Conservation (phyloP, 129 eudicot species). For the Pulicaria dysenterica region DNA sequence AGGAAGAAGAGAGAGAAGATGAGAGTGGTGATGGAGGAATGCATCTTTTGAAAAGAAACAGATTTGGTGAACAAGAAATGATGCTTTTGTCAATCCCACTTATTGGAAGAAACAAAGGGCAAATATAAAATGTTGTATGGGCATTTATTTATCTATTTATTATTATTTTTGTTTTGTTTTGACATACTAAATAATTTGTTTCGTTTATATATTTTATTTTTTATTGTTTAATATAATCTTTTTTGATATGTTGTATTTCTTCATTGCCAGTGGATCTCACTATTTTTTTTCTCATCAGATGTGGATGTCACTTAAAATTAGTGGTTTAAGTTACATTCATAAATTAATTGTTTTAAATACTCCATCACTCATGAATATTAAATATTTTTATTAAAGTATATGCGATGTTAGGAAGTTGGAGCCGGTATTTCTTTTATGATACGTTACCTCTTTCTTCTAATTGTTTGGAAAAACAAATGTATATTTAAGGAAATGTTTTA, state of each 20-base stretch:
- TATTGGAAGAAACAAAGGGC: conserved; percentile 22
- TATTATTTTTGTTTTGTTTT: neutral
- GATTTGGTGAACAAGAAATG: conserved; percentile 42
- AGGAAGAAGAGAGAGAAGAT: conserved; percentile 26
- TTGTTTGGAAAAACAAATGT: too few relatives aligned
- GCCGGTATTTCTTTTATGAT: too few relatives aligned
- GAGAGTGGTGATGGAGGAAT: conserved; percentile 15
- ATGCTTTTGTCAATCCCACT: conserved; percentile 23
- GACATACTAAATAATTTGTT: neutral
- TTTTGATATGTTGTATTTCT: neutral
- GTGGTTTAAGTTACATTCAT: neutral
- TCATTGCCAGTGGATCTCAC: neutral
- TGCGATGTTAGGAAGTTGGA: too few relatives aligned
- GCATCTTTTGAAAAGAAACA: conserved; percentile 37
- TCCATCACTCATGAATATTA: too few relatives aligned
- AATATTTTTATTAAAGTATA: too few relatives aligned
- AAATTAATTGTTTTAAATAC: too few relatives aligned
- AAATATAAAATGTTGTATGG: conserved; percentile 25
- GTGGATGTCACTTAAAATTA: neutral
- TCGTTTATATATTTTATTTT: neutral
- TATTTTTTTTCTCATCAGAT: too few relatives aligned
- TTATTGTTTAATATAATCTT: neutral
- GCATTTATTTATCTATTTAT: neutral
- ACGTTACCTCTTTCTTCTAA: too few relatives aligned
- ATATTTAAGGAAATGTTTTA: too few relatives aligned